Conservation (phyloP, 176 grass and related monocot species). For the Oryza meyeriana region DNA sequence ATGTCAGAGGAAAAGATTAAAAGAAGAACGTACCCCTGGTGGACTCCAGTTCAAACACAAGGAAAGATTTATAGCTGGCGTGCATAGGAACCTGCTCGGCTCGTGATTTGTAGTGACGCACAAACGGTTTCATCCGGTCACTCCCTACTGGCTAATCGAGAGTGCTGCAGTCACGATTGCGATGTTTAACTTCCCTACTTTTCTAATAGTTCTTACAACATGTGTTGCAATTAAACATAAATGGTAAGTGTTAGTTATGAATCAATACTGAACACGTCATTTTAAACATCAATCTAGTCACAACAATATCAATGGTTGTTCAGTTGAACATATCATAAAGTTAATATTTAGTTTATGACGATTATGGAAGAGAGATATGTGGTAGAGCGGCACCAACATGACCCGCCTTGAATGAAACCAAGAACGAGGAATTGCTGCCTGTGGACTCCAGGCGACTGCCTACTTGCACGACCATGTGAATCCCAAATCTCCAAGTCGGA, state of each 20-base stretch:
- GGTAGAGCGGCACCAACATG: constrained; percentile 53
- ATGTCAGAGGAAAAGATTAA: constrained; percentile 72
- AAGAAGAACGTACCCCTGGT: constrained; percentile 68
- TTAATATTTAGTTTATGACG: constrained; percentile 21
- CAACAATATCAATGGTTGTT: not conserved
- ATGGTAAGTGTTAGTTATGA: not conserved
- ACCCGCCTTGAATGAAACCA: constrained; percentile 52
- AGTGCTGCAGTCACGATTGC: constrained; percentile 77
- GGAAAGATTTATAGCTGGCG: constrained; percentile 89
- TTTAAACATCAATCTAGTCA: not conserved
- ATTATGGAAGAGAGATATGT: constrained; percentile 25
- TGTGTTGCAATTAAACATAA: not conserved
- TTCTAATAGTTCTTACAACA: not conserved
- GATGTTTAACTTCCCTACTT: constrained; percentile 38
- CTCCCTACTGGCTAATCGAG: constrained; percentile 73
- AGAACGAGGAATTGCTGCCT: constrained; percentile 63
- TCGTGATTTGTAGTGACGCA: constrained; percentile 89
- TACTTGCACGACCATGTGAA: constrained; percentile 90
- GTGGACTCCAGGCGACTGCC: constrained; percentile 61
- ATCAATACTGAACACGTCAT: not conserved
- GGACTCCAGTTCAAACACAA: constrained; percentile 80
- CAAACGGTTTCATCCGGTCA: constrained; percentile 68
- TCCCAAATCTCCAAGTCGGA: constrained; percentile 88
- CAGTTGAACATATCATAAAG: not conserved
- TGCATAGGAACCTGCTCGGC: constrained; percentile 66